Base-by-base conservation (phyloP, 2,329 filamentous ascomycete genomes). In the Cercospora sp. region DNA sequence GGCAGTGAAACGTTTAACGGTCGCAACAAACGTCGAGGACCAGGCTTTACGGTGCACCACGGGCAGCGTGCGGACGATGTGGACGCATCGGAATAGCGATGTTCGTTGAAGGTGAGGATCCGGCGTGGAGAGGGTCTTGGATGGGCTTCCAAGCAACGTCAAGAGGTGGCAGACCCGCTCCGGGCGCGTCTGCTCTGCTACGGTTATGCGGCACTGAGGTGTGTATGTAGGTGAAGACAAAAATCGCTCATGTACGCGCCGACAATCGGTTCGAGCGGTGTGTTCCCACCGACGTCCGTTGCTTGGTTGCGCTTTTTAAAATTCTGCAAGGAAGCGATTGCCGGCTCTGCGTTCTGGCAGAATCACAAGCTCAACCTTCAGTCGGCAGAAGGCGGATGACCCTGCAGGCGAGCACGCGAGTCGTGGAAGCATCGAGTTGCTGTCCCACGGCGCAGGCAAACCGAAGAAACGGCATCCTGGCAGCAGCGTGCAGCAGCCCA, bases 181-280 rank as follows among this genome's bases (percentile, higher is more conserved):
- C 51, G 32, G 58, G 45, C 61, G 58, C 61, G 53, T 67, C 37
- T 59, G 37, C 40, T 43, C 61, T 18, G 40, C 34, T 26, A 69
- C 69, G 69, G 69, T 68, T 67, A 62, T 66, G 63, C 65, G 67
- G 69, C 67, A 69, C 67, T 24, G 16, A 26, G 28, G 18, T 24
- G 21, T 51, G 9, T 24, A 51, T 51, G 45, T 51, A 51, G 53
- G 24, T 18, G 13, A 32, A 13, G 57, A 30, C 26, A 21, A 66
- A 71, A 71, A 71, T 71, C 68, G 68, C 70, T 70, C 70, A 71
- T 21, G 13, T 53, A n/a, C 53, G 53, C 24, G 53, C 16, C 53
- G 53, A 51, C 45, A 24, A 24, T 65, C 66, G 68, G 60, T 16
- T 64, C 53, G 32, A 63, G 61, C 61, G 63, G 67, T 66, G 59